Conservation (phyloP, 2,329 filamentous ascomycete species). For the Penicillium sp. region DNA sequence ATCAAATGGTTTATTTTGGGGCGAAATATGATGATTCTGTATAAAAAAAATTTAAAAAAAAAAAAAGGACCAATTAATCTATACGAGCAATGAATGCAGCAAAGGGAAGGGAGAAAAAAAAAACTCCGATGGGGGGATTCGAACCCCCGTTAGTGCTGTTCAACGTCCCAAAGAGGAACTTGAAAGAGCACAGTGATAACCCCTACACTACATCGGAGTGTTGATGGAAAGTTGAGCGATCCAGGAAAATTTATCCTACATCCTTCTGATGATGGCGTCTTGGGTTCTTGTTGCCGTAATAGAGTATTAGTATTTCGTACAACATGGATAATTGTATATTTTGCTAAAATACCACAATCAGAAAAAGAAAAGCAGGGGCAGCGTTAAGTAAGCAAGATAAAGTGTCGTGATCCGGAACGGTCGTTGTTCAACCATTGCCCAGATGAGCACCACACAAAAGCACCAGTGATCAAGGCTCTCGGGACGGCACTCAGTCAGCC, state of each 20-base stretch:
- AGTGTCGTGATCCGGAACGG: too few relatives aligned
- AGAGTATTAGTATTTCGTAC: too few relatives aligned
- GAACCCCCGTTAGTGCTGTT: slow-evolving; percentile 6
- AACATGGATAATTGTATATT: too few relatives aligned
- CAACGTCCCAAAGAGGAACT: too few relatives aligned
- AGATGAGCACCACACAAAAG: not conserved
- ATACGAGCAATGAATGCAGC: not conserved
- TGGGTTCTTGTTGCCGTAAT: too few relatives aligned
- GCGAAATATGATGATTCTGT: too few relatives aligned
- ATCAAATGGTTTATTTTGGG: not conserved
- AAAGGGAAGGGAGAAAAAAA: not conserved
- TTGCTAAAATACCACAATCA: too few relatives aligned
- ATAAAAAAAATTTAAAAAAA: too few relatives aligned
- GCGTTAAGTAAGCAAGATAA: too few relatives aligned
- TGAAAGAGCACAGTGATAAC: slow-evolving; percentile 8
- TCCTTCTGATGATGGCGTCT: rapidly evolving
- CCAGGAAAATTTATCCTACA: too few relatives aligned
- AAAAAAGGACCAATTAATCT: not conserved
- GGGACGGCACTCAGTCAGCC: not conserved
- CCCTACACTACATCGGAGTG: slow-evolving; percentile 7
- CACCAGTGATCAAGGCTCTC: not conserved
- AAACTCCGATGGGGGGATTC: slow-evolving; percentile 8
- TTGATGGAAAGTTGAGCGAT: not conserved
- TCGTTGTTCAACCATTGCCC: too few relatives aligned
- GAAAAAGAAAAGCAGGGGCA: too few relatives aligned